Base-by-base conservation (phyloP, 1,139 yeast species). In the Meyerozyma carpophila region DNA sequence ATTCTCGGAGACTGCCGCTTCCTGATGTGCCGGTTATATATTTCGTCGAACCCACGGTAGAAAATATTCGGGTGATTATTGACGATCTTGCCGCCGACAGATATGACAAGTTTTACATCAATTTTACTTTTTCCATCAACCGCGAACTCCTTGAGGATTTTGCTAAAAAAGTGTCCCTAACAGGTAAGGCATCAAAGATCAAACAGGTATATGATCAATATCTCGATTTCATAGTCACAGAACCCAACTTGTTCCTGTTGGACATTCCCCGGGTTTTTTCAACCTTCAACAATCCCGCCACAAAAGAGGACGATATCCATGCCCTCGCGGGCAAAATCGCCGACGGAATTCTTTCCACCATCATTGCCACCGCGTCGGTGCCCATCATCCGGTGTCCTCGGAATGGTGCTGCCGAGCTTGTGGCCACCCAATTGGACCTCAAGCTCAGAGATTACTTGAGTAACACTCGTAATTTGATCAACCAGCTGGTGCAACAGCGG, bases 1-100 rank as follows among this genome's bases (percentile, higher is more conserved):
- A 74, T 46, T 72, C 87, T 41, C 79, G 78, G 45, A 71, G 98
- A 50, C 79, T 91, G 21, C 78, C 93, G 2, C 73, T 93, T 44
- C 89, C 95, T 1, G 98, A 93, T 56, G 98, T 91, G 8, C 96
- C 98, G 1, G 98, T 82, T 3, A 81, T 94, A 40, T 93, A 94
- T 65, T 91, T 94, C 55, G 82, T 93, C 39, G 86, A 87, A 47
- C 98, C 98, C 4, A 86, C 95, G 0, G 68, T 75, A 32, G 91
- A 81, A 43, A 94, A 93, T 58, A 71, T 93, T 40, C 66, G 77
- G 39, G 59, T 66, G 24, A 84, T 93, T 32, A 76, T 89, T 16
- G 77, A 79, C 41, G 98, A 94, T 59, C 66, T 94, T 47, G 75
- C 77, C 32, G 69, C 68, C 40, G 94, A 88, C 49, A 81, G 82